Conservation (phyloP, 192 early-diverging fungal species). For the Coemansia sp. region DNA sequence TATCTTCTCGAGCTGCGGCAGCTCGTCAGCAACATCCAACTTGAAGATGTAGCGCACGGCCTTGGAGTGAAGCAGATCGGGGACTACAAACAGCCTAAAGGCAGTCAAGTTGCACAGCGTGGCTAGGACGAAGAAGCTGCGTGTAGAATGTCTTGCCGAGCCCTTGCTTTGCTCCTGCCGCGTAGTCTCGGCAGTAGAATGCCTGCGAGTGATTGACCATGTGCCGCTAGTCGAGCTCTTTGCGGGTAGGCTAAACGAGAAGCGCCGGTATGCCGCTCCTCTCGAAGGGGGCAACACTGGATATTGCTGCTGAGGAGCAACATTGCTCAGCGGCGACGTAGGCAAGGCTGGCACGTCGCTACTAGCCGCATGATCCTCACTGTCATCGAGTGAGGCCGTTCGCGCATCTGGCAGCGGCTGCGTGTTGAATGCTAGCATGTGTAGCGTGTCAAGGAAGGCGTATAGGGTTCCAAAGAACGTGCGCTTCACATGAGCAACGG, state of each 20-base stretch:
- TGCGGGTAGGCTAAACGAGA: slow-evolving; percentile 41
- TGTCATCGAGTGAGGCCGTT: not conserved
- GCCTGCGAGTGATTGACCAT: slow-evolving; percentile 23
- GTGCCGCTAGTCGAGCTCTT: slow-evolving; percentile 11
- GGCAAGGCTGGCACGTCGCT: slow-evolving; percentile 8
- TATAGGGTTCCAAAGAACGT: slow-evolving; percentile 76
- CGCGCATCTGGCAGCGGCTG: slow-evolving; percentile 1
- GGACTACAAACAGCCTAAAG: slow-evolving; percentile 71
- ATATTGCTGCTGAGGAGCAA: not conserved
- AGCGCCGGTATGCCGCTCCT: slow-evolving; percentile 36
- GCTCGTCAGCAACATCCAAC: slow-evolving; percentile 59
- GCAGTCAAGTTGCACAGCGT: slow-evolving; percentile 85
- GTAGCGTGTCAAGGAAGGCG: slow-evolving; percentile 83
- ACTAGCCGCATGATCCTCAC: not conserved
- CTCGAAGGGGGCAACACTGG: slow-evolving; percentile 29
- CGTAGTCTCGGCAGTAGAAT: slow-evolving; percentile 24
- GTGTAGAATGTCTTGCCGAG: slow-evolving; percentile 19
- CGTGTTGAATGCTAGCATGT: slow-evolving; percentile 60
- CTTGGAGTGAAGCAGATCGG: slow-evolving; percentile 74
- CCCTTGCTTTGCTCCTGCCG: slow-evolving; percentile 20
- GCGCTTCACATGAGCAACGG: slow-evolving; percentile 57
- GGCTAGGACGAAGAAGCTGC: slow-evolving; percentile 64
- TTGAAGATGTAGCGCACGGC: slow-evolving; percentile 67
- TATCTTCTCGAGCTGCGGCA: slow-evolving; percentile 71
- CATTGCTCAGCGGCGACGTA: slow-evolving; percentile 5